A percentile compares a stretch with the other conserved stretches of the same genome.
Evolutionary conservation across 768 basidiomycete genomes (phyloP).

Genomic region (Panaeolus cyanescens): DNA sequence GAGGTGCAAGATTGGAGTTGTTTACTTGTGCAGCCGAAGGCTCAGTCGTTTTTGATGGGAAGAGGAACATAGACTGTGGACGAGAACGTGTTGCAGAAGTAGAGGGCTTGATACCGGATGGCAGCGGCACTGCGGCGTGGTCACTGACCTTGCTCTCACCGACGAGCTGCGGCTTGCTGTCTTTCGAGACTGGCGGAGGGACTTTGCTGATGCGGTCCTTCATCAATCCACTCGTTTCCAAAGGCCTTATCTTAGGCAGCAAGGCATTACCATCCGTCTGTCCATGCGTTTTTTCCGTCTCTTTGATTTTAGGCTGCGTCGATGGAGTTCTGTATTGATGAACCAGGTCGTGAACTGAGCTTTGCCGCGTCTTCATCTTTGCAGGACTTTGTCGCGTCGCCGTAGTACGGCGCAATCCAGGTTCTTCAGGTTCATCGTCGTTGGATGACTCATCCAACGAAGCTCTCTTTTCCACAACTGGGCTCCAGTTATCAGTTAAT

Average conservation of each 20-base stretch:
- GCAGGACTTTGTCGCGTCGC: conserved; percentile 28
- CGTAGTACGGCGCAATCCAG: conserved; percentile 25
- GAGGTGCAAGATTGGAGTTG: conserved; percentile 41
- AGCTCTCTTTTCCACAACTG: conserved; percentile 27
- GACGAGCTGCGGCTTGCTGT: conserved; percentile 1
- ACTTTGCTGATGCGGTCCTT: conserved; percentile 9
- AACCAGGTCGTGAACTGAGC: conserved; percentile 82
- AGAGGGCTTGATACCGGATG: conserved; percentile 14
- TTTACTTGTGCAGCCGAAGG: conserved; percentile 33
- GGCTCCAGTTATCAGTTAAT: conserved; percentile 52
- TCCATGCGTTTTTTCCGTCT: conserved; percentile 5
- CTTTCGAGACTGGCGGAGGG: conserved; percentile 16
- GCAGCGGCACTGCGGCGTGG: conserved; percentile 10
- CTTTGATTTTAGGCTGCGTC: conserved; percentile 41
- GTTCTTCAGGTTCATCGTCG: conserved; percentile 58
- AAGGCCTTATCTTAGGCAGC: not conserved
- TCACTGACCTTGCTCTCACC: not conserved
- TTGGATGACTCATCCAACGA: conserved; percentile 50
- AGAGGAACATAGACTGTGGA: conserved; percentile 82
- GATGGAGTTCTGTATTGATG: conserved; percentile 64
- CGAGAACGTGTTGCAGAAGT: conserved; percentile 51
- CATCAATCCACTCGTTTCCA: not conserved
- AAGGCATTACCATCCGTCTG: not conserved
- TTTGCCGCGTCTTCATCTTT: conserved; percentile 62
- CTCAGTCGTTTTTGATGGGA: conserved; percentile 45